Evolutionary conservation across 2,329 filamentous ascomycete genomes (phyloP), one percentile per base, ranked within the genome.

Genomic region (Elsinoe necatrix): DNA sequence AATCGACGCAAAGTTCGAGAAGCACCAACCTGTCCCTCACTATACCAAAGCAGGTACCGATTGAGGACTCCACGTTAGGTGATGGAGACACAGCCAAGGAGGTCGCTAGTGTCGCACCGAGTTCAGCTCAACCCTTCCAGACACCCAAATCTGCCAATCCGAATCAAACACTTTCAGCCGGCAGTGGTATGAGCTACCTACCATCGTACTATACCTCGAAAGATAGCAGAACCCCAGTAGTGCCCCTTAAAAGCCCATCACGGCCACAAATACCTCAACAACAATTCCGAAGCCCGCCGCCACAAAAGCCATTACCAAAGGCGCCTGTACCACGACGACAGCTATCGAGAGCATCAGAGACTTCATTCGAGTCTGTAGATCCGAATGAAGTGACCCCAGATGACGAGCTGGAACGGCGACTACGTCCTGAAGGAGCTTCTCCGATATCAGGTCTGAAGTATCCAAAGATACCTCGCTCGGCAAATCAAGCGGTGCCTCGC

Each of bases 391-490:
- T 73, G 1, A 77, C 75, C 1, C 75, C 69, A 4, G 68, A 74
- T 1, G 73, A 75, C 25, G 73, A 75, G 56, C 69, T 71, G 14
- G 70, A 72, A 9, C 69, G 70, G 47, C 65, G 69, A 5, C 67
- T 76, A 4, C 72, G 71, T 8, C 72, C 73, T 3, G 72, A 75
- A 1, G 69, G 67, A 3, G 72, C 74, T 57, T 72, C 70, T 1
- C 73, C 74, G 8, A 73, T 75, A n/a, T 69, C 70, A 18, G 66
- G 66, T 0, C 65, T 77, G 11, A 65, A 69, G 31, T 78, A 78
- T 60, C 75, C 75, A 5, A 77, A 77, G 61, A 66, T 78, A 1
- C 75, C 75, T 2, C 66, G 75, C 12, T 69, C 73, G 16, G 72
- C 71, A 5, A 76, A 75, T 51, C 75, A 77, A 59, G 63, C 71